Percentiles rank a stretch among this genome's conserved stretches.
Conservation (phyloP, 352 stramenopile genomes). For the Phytophthora fragariaefolia region DNA sequence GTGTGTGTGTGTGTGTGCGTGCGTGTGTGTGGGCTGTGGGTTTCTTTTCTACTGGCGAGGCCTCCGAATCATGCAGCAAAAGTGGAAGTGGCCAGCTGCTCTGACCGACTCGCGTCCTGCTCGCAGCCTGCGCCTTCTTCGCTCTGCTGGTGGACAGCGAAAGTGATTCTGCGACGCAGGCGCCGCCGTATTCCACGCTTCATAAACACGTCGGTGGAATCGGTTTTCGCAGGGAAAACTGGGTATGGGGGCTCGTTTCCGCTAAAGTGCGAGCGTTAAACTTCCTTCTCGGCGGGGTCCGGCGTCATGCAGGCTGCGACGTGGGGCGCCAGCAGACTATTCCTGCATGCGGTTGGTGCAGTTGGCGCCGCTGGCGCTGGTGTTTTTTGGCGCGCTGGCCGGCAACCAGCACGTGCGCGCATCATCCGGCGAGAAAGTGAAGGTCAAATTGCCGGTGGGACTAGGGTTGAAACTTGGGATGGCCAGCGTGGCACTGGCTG, state of each 20-base stretch:
- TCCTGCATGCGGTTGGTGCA: conserved; percentile 3
- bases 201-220: conserved; percentile 25
- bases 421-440: conserved; percentile 2
- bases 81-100: conserved; percentile 7
- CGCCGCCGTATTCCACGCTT: neutral
- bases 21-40: conserved; percentile 1
- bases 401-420: neutral
- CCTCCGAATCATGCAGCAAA: conserved; percentile 30
- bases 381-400: neutral
- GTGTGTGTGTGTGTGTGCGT: neutral
- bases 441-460: neutral
- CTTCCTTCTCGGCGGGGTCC: too few species aligned
- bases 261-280: too few species aligned
- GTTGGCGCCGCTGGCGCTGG: conserved; percentile 1
- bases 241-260: neutral
- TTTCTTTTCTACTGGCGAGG: neutral
- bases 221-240: conserved; percentile 15
- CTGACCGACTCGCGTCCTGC: too few species aligned
- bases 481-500: conserved; percentile 3
- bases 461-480: conserved; percentile 33
- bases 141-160: conserved; percentile 17
- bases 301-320: neutral
- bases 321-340: conserved; percentile 4
- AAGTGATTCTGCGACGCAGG: conserved; percentile 33
- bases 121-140: conserved; percentile 2